Evolutionary conservation across 805 yeast species (phyloP).

Genomic region (Saturnispora dispora): DNA sequence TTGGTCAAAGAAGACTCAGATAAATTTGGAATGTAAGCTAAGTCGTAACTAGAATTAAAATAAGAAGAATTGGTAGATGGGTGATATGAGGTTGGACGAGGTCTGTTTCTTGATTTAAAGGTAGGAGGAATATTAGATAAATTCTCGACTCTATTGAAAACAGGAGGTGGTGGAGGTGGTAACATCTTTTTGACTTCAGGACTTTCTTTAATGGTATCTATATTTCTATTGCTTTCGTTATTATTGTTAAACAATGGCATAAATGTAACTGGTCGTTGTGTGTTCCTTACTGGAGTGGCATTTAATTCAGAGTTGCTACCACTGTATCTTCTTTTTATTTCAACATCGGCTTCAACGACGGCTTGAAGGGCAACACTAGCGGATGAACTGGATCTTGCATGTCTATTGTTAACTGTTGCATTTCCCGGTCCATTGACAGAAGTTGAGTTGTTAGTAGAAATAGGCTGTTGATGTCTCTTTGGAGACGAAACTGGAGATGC

Average conservation of each 20-base stretch:
- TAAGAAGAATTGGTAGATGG: constrained; percentile 36
- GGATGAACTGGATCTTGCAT: constrained; percentile 32
- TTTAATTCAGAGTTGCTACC: constrained; percentile 15
- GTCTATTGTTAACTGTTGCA: constrained; percentile 2
- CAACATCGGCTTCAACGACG: constrained; percentile 53
- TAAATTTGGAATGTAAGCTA: constrained; percentile 23
- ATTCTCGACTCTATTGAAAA: constrained; percentile 19
- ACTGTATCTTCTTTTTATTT: constrained; percentile 27
- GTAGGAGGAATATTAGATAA: constrained; percentile 27
- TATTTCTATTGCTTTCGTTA: constrained; percentile 17
- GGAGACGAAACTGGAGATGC: constrained; percentile 24
- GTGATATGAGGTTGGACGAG: constrained; percentile 79
- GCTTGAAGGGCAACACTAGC: constrained; percentile 68
- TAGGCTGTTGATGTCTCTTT: constrained; percentile 9
- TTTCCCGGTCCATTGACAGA: background rate
- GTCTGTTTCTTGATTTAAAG: constrained; percentile 38
- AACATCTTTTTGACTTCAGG: constrained; percentile 25
- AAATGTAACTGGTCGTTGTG: constrained; percentile 27
- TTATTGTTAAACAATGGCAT: constrained; percentile 14
- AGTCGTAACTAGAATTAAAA: constrained; percentile 23
- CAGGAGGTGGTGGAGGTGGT: constrained; percentile 23
- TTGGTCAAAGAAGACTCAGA: constrained; percentile 18
- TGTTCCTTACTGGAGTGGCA: constrained; percentile 12
- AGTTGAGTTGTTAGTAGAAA: background rate
- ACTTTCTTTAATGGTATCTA: constrained; percentile 40